A percentile compares a stretch with the other conserved stretches of the same genome.
phyloP scores from a whole-genome alignment of 163 green algal species.

The Scenedesmus sp. region DNA sequence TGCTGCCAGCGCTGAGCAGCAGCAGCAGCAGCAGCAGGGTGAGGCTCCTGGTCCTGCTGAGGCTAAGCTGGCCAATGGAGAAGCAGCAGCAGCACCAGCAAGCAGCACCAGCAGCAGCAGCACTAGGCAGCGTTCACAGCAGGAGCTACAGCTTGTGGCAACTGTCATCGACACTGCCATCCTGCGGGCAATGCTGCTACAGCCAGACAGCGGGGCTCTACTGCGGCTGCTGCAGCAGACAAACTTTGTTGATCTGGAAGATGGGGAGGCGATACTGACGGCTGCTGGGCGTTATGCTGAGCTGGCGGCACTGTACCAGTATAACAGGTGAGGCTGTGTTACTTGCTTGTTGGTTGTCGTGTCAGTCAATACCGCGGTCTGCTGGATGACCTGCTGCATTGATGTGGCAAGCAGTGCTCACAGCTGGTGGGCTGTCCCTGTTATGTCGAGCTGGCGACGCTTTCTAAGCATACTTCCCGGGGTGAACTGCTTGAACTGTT shows the following conservation, averaged over 20 bases:
- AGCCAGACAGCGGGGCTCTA: constrained; percentile 82
- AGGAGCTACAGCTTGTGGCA: constrained; percentile 40
- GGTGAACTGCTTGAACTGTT: no score
- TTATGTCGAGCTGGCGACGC: no score
- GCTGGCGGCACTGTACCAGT: constrained; percentile 86
- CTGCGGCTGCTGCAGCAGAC: constrained; percentile 84
- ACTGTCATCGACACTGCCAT: constrained; percentile 82
- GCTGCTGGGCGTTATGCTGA: constrained; percentile 83
- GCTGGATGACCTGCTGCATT: background rate
- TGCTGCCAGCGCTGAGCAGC: background rate
- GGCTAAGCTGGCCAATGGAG: background rate
- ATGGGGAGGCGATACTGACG: constrained; percentile 65
- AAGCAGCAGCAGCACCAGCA: constrained; percentile 15
- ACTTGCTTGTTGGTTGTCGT: no score
- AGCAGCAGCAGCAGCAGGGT: constrained; percentile 25
- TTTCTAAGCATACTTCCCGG: no score
- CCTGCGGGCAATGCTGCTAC: constrained; percentile 74
- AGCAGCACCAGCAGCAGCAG: constrained; percentile 12
- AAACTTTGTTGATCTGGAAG: constrained; percentile 80
- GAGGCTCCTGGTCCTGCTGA: background rate
- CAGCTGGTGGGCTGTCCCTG: no score
- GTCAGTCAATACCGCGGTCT: no score
- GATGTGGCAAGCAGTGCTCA: no score
- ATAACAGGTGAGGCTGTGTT: constrained; percentile 17
- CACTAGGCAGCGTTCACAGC: background rate